Evolutionary conservation across 257 asterid genomes (phyloP).

Genomic region (Perilla frutescens): DNA sequence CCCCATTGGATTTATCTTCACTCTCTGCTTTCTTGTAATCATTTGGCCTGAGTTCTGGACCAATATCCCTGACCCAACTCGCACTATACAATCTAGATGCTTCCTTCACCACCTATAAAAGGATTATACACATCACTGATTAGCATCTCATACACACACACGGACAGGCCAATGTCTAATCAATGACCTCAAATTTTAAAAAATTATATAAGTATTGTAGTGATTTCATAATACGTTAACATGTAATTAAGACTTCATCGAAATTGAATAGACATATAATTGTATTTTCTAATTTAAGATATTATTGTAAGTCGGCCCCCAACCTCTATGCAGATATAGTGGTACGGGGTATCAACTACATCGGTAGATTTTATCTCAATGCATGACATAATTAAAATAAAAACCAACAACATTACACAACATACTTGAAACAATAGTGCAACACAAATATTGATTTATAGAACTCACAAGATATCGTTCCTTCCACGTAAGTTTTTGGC

Average conservation of each 20-base stretch:
- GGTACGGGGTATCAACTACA: too few species aligned
- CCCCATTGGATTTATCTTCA: slow-evolving; percentile 33
- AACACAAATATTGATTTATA: background rate
- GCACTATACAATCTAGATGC: slow-evolving; percentile 83
- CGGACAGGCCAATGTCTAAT: too few species aligned
- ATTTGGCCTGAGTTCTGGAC: slow-evolving; percentile 88
- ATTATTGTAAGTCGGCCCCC: too few species aligned
- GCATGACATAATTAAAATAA: background rate
- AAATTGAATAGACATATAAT: too few species aligned
- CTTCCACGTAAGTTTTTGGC: slow-evolving; percentile 64
- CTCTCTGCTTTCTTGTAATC: slow-evolving; percentile 60
- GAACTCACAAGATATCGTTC: slow-evolving; percentile 73
- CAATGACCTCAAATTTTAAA: too few species aligned
- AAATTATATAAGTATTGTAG: too few species aligned
- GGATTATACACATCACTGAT: slow-evolving; percentile 13
- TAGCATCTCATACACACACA: slow-evolving; percentile 16
- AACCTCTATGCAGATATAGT: too few species aligned
- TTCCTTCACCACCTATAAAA: slow-evolving; percentile 74
- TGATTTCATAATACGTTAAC: too few species aligned
- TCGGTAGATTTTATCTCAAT: background rate
- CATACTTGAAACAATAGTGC: background rate
- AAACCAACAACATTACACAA: slow-evolving; percentile 1
- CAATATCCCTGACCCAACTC: slow-evolving; percentile 95
- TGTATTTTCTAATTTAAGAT: too few species aligned
- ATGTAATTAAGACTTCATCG: too few species aligned